Evolutionary conservation across 495 filamentous ascomycete genomes (phyloP).

Genomic region (Daldinia vernicosa): DNA sequence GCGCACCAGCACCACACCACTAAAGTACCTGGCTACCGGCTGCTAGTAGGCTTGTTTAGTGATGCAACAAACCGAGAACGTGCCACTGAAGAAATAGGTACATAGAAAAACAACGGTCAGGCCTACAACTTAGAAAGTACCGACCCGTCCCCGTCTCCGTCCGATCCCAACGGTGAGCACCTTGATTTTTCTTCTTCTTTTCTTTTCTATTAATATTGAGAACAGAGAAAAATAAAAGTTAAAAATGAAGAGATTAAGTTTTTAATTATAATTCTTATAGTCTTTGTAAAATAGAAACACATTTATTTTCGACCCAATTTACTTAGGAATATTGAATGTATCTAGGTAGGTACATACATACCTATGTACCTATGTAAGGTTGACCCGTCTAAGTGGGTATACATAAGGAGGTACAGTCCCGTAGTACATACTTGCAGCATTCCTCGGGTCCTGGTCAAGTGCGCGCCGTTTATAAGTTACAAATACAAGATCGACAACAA

Average conservation of each 20-base stretch:
- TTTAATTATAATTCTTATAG: background rate
- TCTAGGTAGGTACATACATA: too few species aligned
- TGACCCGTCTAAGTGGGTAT: background rate
- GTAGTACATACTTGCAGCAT: constrained; percentile 13
- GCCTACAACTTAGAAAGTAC: constrained; percentile 5
- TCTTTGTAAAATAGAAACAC: background rate
- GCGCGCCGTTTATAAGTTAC: constrained; percentile 35
- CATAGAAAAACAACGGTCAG: constrained; percentile 19
- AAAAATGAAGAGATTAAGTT: background rate
- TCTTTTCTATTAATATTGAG: background rate
- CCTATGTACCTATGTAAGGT: too few species aligned
- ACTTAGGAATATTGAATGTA: too few species aligned
- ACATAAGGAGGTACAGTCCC: background rate
- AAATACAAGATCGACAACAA: constrained; percentile 35
- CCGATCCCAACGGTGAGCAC: background rate
- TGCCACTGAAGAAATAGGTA: constrained; percentile 29
- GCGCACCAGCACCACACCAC: constrained; percentile 28
- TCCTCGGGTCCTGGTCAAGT: constrained; percentile 35
- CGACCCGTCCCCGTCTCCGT: background rate
- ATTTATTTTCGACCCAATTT: background rate
- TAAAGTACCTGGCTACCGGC: constrained; percentile 24
- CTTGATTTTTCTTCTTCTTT: background rate
- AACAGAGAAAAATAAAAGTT: background rate
- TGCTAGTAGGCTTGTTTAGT: constrained; percentile 38
- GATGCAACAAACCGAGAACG: constrained; percentile 42